Percentiles rank a stretch among this genome's conserved stretches.
Evolutionary conservation across 208 protist genomes (phyloP).

Genomic region (Crithidia sp.): DNA sequence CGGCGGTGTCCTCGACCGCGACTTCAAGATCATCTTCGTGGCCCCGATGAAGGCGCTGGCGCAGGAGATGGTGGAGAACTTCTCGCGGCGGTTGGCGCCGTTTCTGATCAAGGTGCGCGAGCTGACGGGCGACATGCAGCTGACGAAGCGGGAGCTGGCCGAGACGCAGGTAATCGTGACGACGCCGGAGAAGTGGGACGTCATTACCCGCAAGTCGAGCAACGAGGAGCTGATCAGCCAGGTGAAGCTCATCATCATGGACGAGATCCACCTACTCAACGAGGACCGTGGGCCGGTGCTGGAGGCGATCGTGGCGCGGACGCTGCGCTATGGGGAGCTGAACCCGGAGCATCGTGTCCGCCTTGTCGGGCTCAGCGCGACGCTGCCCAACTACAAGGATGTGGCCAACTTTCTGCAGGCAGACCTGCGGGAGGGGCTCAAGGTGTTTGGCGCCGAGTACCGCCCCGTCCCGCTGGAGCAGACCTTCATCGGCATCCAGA

Average conservation of each 20-base stretch:
- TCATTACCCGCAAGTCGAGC: conserved; percentile 98
- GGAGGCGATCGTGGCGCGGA: conserved; percentile 98
- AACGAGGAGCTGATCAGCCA: conserved; percentile 93
- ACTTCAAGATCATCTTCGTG: conserved; percentile 99
- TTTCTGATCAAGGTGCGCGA: conserved; percentile 95
- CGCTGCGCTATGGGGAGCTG: conserved; percentile 94
- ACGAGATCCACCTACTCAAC: conserved; percentile 99
- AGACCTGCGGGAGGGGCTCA: conserved; percentile 93
- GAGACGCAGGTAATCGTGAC: conserved; percentile 99
- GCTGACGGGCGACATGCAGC: conserved; percentile 99
- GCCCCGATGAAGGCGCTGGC: conserved; percentile 99
- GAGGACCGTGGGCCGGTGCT: conserved; percentile 98
- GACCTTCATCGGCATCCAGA: conserved; percentile 95
- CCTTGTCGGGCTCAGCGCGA: conserved; percentile 98
- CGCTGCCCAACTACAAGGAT: conserved; percentile 99
- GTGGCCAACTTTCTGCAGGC: conserved; percentile 97
- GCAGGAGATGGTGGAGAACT: conserved; percentile 98
- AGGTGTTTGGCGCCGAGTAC: conserved; percentile 96
- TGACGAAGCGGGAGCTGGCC: conserved; percentile 96
- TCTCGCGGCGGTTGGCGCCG: conserved; percentile 90
- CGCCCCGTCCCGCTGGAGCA: conserved; percentile 97
- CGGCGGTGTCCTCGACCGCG: conserved; percentile 78
- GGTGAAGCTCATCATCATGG: conserved; percentile 98
- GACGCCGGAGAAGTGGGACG: conserved; percentile 99
- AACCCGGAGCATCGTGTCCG: conserved; percentile 91